Base-by-base conservation (phyloP, 768 basidiomycete species). In the Panellus pusillus region DNA sequence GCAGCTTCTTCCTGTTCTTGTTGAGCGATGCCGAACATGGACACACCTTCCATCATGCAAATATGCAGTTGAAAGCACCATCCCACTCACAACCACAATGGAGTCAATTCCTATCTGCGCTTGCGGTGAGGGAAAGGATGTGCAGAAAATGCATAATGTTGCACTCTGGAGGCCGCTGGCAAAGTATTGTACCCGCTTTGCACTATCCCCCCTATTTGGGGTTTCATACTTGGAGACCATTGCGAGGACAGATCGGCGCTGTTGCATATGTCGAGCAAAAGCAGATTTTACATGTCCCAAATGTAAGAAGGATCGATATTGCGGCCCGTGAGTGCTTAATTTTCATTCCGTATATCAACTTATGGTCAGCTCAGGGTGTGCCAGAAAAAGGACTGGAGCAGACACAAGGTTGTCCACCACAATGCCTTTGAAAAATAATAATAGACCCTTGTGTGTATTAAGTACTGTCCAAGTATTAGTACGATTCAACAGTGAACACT, bases 21-120 rank as follows among this genome's bases (percentile, higher is more conserved):
- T 74, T 1, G 83, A 84, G 61, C 74, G 80, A 38, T 82, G 81
- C 54, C 75, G 80, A 32, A 71, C 67, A 0, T 84, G 82, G 82
- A 60, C 64, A 9, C 83, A 85, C 64, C 62, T 55, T n/a, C 35
- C 63, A 3, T 65, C 66, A 17, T 85, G 84, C 68, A 77, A 80
- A 63, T 85, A 83, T 61, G 18, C 52, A 0, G 20, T 46, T 17
- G 57, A n/a, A 12, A 55, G 44, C 37, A 69, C 52, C 45, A 66
- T 80, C 19, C 80, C 81, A 1, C 65, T 77, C 5, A 65, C 68
- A 35, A 62, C 63, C 11, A 72, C 75, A 28, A 66, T 72, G 15
- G 69, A 68, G 2, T 64, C 67, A 29, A 63, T 61, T 8, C 79
- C 81, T 0, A 64, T 83, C 20, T 86, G 84, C 59, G 70, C 68